phyloP scores from a whole-genome alignment of 2,329 filamentous ascomycete species.

The Albifimbria verrucaria region DNA sequence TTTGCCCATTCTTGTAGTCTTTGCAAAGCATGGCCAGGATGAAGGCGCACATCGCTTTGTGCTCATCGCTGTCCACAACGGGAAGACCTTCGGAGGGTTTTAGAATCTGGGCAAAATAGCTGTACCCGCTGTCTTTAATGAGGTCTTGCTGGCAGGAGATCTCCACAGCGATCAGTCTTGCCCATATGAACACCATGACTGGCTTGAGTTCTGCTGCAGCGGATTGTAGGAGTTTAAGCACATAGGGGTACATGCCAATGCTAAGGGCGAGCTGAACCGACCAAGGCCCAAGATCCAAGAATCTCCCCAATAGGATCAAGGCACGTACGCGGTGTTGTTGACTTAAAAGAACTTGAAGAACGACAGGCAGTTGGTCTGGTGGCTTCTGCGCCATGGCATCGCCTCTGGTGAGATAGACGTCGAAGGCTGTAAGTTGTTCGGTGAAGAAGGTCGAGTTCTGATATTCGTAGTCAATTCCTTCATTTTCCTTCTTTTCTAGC shows the following conservation, averaged over 20 bases:
- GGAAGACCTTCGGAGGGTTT: conserved; percentile 81
- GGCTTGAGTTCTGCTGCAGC: conserved; percentile 93
- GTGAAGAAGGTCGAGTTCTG: conserved; percentile 95
- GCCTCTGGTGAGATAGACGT: conserved; percentile 85
- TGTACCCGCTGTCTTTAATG: conserved; percentile 94
- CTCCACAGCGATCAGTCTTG: conserved; percentile 90
- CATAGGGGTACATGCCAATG: conserved; percentile 98
- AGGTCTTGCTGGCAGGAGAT: conserved; percentile 90
- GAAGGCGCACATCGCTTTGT: conserved; percentile 98
- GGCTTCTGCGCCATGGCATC: conserved; percentile 78
- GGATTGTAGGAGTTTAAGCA: conserved; percentile 94
- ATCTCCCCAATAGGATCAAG: conserved; percentile 86
- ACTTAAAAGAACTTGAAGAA: conserved; percentile 91
- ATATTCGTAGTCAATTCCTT: conserved; percentile 79
- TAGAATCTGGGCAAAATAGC: conserved; percentile 92
- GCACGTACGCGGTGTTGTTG: conserved; percentile 92
- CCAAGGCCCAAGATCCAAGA: conserved; percentile 94
- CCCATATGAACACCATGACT: conserved; percentile 99
- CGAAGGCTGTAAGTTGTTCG: conserved; percentile 94
- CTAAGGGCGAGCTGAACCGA: conserved; percentile 96
- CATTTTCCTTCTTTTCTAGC: conserved; percentile 74
- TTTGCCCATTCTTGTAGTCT: conserved; percentile 86
- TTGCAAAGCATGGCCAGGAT: conserved; percentile 97
- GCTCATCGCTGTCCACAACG: conserved; percentile 84
- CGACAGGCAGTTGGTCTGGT: conserved; percentile 92